Evolutionary conservation across 441 rosid species (phyloP).

Genomic region (Adansonia madagascariensis): DNA sequence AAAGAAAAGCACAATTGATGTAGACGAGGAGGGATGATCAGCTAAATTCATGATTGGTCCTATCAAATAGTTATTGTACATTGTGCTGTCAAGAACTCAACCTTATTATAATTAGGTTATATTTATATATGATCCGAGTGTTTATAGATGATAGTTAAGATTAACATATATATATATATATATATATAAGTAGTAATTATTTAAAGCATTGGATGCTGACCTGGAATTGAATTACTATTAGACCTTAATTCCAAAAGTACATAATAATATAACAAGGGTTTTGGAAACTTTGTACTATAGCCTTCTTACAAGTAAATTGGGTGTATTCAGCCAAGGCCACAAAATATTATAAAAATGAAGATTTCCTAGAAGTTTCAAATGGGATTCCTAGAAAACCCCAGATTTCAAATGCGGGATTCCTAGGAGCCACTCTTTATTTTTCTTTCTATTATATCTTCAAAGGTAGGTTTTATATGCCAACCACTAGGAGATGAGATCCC

Average conservation of each 20-base stretch:
- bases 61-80: not conserved
- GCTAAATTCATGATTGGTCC: not conserved
- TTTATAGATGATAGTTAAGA: not conserved
- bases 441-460: slow-evolving; percentile 20
- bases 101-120: not conserved
- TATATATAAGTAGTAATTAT: no score
- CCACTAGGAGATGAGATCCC: slow-evolving; percentile 44
- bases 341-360: not conserved
- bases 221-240: not conserved
- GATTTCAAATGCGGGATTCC: slow-evolving; percentile 12
- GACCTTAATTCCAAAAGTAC: not conserved
- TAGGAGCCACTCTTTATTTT: slow-evolving; percentile 23
- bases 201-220: not conserved
- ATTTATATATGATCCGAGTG: not conserved
- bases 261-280: not conserved
- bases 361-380: slow-evolving; percentile 26
- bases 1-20: not conserved
- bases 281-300: not conserved
- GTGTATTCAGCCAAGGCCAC: not conserved
- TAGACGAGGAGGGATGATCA: not conserved
- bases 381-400: slow-evolving; percentile 20
- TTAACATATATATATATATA: not conserved
- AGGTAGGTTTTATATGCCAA: slow-evolving; percentile 38
- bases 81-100: not conserved
- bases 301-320: not conserved